These are phyloP conservation scores for Hanseniaspora pseudoguilliermondii DNA, from an alignment of 805 yeast genomes.

Conservation along the genomic window DNA sequence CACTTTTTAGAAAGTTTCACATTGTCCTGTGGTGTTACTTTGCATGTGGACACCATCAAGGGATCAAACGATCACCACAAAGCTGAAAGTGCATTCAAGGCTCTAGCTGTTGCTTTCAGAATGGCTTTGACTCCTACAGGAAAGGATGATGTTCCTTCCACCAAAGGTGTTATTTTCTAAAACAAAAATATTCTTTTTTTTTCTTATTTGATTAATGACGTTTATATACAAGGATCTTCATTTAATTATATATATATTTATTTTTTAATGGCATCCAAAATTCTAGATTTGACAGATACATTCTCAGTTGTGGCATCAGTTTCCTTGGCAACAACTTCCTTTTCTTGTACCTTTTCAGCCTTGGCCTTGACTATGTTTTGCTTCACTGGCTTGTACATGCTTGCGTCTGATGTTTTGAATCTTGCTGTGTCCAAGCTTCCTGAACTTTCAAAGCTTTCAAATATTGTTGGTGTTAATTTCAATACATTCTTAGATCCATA, in stretches of 20 bases:
- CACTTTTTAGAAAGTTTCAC: slow-evolving; percentile 92
- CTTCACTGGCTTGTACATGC: not conserved
- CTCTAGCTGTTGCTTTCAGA: slow-evolving; percentile 80
- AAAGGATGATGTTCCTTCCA: slow-evolving; percentile 81
- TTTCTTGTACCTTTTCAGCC: not conserved
- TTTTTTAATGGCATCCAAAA: slow-evolving; percentile 4
- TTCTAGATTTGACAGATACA: slow-evolving; percentile 15
- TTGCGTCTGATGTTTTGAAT: slow-evolving; percentile 6
- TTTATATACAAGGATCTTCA: slow-evolving; percentile 10
- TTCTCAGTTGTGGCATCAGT: slow-evolving; percentile 16
- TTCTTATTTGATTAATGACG: not conserved
- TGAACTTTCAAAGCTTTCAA: not conserved
- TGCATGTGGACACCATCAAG: slow-evolving; percentile 88
- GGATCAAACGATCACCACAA: slow-evolving; percentile 95
- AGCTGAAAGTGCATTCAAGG: slow-evolving; percentile 92
- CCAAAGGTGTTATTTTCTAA: slow-evolving; percentile 82
- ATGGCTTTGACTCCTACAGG: slow-evolving; percentile 80
- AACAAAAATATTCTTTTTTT: not conserved
- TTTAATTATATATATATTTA: not conserved
- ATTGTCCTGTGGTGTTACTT: slow-evolving; percentile 74
- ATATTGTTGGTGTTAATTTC: slow-evolving; percentile 26
- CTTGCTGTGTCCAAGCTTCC: not conserved
- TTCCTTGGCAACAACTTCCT: slow-evolving; percentile 15
- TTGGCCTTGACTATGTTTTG: not conserved
- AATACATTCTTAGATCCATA: slow-evolving; percentile 28